phyloP scores from a whole-genome alignment of 1,139 yeast species.

The Kluyveromyces sp. region DNA sequence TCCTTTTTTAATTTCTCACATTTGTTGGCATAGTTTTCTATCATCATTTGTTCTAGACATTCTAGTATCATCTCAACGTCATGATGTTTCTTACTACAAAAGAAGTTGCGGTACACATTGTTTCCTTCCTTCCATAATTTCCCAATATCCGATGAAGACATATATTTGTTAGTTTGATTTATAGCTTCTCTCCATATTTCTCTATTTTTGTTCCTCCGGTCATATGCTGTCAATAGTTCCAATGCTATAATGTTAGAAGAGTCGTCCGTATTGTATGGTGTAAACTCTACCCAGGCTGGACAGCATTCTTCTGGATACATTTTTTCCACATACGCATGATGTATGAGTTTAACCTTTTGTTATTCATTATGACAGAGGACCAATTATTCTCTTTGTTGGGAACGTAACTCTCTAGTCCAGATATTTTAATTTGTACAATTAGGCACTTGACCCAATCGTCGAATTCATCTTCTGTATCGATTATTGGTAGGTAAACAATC shows the following conservation, averaged over 20 bases:
- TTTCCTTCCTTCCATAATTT: not conserved
- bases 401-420: not conserved
- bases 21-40: not conserved
- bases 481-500: not conserved
- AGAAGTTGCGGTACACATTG: not conserved
- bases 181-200: not conserved
- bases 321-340: not conserved
- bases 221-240: not conserved
- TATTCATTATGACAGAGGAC: not conserved
- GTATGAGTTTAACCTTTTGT: not conserved
- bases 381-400: not conserved
- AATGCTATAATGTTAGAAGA: not conserved
- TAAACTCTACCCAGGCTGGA: not conserved
- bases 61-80: not conserved
- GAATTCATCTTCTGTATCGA: not conserved
- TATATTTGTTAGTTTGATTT: not conserved
- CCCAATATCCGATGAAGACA: not conserved
- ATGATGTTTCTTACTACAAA: not conserved
- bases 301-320: not conserved
- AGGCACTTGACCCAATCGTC: not conserved
- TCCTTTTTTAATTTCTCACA: not conserved
- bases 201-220: not conserved
- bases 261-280: not conserved
- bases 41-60: not conserved
- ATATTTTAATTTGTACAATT: not conserved